Evolutionary conservation across 345 rosid species (phyloP).

Genomic region (rapeseed (Brassica napus)): Da-Ae NC_063438.1:23040501-23041000

Average conservation of each 20-base stretch:
- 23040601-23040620: constrained; percentile 11
- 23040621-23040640: constrained; percentile 23
- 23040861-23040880: neutral
- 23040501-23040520: constrained; percentile 38
- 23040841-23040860: neutral
- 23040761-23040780: neutral
- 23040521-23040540: constrained; percentile 65
- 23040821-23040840: neutral
- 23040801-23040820: too few relatives aligned
- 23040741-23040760: neutral
- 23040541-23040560: constrained; percentile 39
- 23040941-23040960: neutral
- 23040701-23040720: neutral
- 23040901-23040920: neutral
- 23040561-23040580: neutral
- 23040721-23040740: neutral
- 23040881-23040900: neutral
- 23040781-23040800: neutral
- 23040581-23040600: constrained; percentile 5
- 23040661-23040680: constrained; percentile 8
- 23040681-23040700: neutral
- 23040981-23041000: neutral
- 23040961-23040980: neutral
- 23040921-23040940: neutral
- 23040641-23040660: constrained; percentile 32